Evolutionary conservation across 2,329 filamentous ascomycete genomes (phyloP).

Genomic region (Penicillium sp.): DNA sequence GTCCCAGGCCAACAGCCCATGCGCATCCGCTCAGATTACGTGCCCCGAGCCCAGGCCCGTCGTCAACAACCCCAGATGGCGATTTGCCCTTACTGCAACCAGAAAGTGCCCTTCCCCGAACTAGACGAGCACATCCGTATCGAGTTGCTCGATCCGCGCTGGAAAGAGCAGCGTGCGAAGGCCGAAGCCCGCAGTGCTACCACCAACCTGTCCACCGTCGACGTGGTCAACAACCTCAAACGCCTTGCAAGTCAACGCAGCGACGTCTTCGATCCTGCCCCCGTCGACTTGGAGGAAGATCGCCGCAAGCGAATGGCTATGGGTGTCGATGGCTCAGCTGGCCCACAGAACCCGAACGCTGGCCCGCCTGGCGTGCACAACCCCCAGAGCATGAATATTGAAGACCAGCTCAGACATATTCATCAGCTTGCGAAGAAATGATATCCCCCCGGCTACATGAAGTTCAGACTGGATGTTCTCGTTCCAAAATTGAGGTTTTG

Average conservation of each 20-base stretch:
- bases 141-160: conserved; percentile 86
- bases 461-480: background rate
- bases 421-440: conserved; percentile 54
- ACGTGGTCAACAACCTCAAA: conserved; percentile 93
- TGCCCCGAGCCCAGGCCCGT: conserved; percentile 75
- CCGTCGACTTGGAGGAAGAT: conserved; percentile 64
- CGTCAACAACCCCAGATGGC: conserved; percentile 62
- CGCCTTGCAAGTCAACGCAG: conserved; percentile 84
- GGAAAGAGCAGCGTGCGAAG: conserved; percentile 94
- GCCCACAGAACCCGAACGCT: conserved; percentile 27
- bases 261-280: conserved; percentile 73
- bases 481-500: background rate
- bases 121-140: conserved; percentile 92
- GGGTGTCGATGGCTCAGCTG: conserved; percentile 32
- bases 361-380: conserved; percentile 28
- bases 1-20: conserved; percentile 60
- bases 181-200: conserved; percentile 79
- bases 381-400: conserved; percentile 63
- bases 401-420: conserved; percentile 76
- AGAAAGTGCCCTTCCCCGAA: conserved; percentile 82
- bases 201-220: conserved; percentile 79
- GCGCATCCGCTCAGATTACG: conserved; percentile 92
- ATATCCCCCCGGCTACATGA: background rate
- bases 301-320: conserved; percentile 73
- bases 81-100: conserved; percentile 88